These are phyloP conservation scores for Chernovozyma sophiae-reginae DNA, from an alignment of 1,139 yeast species.

Conservation along the genomic window DNA sequence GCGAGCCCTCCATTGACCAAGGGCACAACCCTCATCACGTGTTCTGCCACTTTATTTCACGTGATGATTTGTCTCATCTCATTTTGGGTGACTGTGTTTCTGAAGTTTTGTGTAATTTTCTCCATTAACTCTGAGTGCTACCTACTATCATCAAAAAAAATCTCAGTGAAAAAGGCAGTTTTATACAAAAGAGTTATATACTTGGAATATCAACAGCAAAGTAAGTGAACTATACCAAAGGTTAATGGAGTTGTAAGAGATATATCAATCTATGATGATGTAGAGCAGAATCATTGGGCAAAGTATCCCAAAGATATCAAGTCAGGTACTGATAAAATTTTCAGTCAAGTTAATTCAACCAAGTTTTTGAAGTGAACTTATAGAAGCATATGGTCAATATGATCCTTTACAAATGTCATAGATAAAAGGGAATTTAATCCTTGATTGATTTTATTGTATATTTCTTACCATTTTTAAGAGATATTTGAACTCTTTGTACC, in stretches of 20 bases:
- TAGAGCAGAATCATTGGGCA: no score
- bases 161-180: constrained; percentile 3
- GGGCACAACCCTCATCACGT: not conserved
- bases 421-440: no score
- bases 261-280: no score
- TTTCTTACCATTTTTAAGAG: no score
- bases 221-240: constrained; percentile 3
- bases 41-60: not conserved
- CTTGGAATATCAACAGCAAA: constrained; percentile 8
- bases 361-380: no score
- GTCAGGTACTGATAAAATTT: no score
- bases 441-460: no score
- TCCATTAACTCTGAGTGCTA: not conserved
- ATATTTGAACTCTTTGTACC: no score
- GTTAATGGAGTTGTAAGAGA: not conserved
- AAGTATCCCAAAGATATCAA: no score
- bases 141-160: constrained; percentile 3
- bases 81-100: not conserved
- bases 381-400: no score
- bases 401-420: no score
- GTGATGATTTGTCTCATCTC: not conserved
- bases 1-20: not conserved
- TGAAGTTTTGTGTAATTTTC: not conserved
- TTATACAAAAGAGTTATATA: constrained; percentile 4
- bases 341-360: no score